These are phyloP conservation scores for Diaporthe aspalathi DNA, from an alignment of 2,329 filamentous ascomycete genomes.

Conservation along the genomic window DNA sequence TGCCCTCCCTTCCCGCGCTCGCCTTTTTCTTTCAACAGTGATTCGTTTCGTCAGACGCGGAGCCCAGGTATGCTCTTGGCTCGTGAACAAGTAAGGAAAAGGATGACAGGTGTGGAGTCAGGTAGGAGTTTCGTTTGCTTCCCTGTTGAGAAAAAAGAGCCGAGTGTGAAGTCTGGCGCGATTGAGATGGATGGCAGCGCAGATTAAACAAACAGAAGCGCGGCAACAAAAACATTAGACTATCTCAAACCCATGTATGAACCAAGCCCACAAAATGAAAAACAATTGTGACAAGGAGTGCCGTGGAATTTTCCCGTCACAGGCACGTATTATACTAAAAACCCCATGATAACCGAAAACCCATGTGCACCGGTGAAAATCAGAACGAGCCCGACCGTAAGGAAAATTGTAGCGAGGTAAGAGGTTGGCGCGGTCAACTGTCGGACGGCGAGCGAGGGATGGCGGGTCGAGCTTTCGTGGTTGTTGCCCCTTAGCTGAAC, in stretches of 20 bases:
- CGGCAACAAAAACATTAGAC: slow-evolving; percentile 36
- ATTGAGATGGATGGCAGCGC: slow-evolving; percentile 27
- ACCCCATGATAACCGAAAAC: slow-evolving; percentile 28
- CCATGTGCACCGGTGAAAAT: slow-evolving; percentile 36
- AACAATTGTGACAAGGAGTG: slow-evolving; percentile 28
- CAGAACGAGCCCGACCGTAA: slow-evolving; percentile 33
- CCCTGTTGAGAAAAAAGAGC: slow-evolving; percentile 11
- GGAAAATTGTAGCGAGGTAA: slow-evolving; percentile 26
- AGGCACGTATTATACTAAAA: slow-evolving; percentile 38
- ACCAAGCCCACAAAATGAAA: slow-evolving; percentile 21
- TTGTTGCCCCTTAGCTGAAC: slow-evolving; percentile 10
- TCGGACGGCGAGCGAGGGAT: slow-evolving; percentile 10
- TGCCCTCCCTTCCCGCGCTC: not conserved
- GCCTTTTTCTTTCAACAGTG: slow-evolving; percentile 27
- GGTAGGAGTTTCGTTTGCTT: slow-evolving; percentile 31
- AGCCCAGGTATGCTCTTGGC: slow-evolving; percentile 23
- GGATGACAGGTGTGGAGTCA: slow-evolving; percentile 18
- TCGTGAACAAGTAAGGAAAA: slow-evolving; percentile 25
- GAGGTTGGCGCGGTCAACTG: slow-evolving; percentile 6
- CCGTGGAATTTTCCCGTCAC: slow-evolving; percentile 37
- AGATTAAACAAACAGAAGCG: slow-evolving; percentile 22
- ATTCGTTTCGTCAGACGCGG: slow-evolving; percentile 30
- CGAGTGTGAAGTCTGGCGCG: slow-evolving; percentile 12
- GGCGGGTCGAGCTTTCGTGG: not conserved
- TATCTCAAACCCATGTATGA: slow-evolving; percentile 37